phyloP scores from a whole-genome alignment of 139 green algal species.

The Micractinium sp. region DNA sequence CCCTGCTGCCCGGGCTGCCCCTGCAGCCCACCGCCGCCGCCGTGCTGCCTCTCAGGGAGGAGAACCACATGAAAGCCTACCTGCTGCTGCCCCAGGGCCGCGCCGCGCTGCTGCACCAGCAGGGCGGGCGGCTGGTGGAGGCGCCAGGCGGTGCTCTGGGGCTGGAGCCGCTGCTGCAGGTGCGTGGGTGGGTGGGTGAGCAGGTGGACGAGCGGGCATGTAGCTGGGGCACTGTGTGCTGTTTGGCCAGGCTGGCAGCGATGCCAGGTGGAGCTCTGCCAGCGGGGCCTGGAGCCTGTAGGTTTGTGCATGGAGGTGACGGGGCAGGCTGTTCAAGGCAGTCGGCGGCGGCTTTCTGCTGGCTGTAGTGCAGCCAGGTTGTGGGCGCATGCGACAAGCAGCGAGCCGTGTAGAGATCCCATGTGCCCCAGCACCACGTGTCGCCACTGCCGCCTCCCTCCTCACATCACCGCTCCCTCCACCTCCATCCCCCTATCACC shows the following conservation, averaged over 20 bases:
- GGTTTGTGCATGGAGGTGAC: too few relatives aligned
- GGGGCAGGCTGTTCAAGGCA: too few relatives aligned
- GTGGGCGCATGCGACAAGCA: too few relatives aligned
- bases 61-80: conserved; percentile 52
- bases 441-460: too few relatives aligned
- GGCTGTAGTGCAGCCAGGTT: too few relatives aligned
- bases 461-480: background rate
- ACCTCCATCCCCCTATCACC: too few relatives aligned
- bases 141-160: background rate
- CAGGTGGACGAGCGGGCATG: background rate
- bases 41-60: conserved; percentile 32
- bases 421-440: too few relatives aligned
- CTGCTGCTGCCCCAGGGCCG: conserved; percentile 41
- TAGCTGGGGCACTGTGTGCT: background rate
- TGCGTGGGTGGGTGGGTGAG: background rate
- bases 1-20: background rate
- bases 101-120: conserved; percentile 15
- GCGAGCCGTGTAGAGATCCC: too few relatives aligned
- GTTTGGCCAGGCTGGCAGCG: too few relatives aligned
- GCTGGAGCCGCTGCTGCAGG: conserved; percentile 39
- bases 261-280: too few relatives aligned
- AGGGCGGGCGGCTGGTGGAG: background rate
- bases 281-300: too few relatives aligned
- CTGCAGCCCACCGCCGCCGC: conserved; percentile 26
- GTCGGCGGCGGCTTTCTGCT: too few relatives aligned